A percentile compares a stretch with the other conserved stretches of the same genome.
phyloP scores from a whole-genome alignment of 495 filamentous ascomycete species.

The Neurospora sp. region DNA sequence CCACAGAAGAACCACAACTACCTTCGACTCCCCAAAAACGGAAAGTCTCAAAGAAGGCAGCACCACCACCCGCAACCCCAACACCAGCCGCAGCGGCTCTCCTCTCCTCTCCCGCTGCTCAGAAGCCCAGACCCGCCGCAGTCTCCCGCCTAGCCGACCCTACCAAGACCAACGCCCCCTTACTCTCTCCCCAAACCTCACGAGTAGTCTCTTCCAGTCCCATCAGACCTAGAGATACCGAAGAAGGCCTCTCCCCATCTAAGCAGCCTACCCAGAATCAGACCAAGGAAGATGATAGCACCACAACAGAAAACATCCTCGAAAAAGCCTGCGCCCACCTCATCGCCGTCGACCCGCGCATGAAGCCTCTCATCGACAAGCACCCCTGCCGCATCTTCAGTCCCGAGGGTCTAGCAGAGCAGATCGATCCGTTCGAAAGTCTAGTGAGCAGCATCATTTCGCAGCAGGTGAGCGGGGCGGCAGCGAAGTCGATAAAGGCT shows the following conservation, averaged over 20 bases:
- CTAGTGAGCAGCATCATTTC: conserved; percentile 82
- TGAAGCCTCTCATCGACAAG: conserved; percentile 61
- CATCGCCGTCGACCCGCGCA: conserved; percentile 61
- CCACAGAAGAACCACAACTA: conserved; percentile 4
- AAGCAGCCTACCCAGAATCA: too few relatives aligned
- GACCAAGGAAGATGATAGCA: conserved; percentile 5
- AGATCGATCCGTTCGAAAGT: conserved; percentile 78
- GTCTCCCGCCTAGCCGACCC: conserved; percentile 39
- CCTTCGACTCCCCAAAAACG: conserved; percentile 28
- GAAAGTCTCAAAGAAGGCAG: conserved; percentile 12
- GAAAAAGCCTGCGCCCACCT: conserved; percentile 71
- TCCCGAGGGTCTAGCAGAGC: conserved; percentile 69
- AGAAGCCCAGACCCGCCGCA: conserved; percentile 25
- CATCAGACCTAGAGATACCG: background rate
- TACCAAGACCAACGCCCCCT: conserved; percentile 56
- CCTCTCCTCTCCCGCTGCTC: conserved; percentile 20
- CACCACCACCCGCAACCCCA: conserved; percentile 26
- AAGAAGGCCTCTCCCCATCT: conserved; percentile 45
- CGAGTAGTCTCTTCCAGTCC: conserved; percentile 50
- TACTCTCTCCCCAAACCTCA: conserved; percentile 71
- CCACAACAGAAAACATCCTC: conserved; percentile 64
- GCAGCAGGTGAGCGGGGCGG: conserved; percentile 90
- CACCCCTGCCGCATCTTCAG: conserved; percentile 74
- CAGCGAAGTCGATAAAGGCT: conserved; percentile 75
- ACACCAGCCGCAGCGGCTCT: conserved; percentile 27